Evolutionary conservation across 441 rosid species (phyloP).

Genomic region (Pelargonium citronellum): DNA sequence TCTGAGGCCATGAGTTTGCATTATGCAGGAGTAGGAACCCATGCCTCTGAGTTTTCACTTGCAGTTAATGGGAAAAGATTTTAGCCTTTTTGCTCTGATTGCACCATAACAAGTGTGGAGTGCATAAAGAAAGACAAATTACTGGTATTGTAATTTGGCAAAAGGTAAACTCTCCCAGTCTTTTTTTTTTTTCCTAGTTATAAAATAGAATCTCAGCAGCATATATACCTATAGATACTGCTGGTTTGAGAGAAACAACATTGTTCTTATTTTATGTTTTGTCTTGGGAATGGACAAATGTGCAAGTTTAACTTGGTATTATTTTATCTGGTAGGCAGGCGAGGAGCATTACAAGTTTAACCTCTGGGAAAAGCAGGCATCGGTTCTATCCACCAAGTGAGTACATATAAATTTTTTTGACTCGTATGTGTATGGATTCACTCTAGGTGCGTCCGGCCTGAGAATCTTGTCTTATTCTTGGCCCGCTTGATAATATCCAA

Average conservation of each 20-base stretch:
- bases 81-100: no score
- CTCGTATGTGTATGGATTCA: background rate
- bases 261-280: no score
- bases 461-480: conserved; percentile 1
- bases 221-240: background rate
- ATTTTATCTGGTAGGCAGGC: background rate
- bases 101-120: no score
- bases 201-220: no score
- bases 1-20: background rate
- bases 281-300: background rate
- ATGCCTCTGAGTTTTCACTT: conserved; percentile 4
- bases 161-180: no score
- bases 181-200: no score
- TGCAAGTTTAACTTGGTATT: background rate
- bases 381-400: conserved; percentile 10
- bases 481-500: conserved; percentile 12
- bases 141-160: no score
- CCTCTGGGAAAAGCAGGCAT: background rate
- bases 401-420: background rate
- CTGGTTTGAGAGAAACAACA: no score
- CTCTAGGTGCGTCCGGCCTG: conserved; percentile 17
- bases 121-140: no score
- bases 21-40: conserved; percentile 6
- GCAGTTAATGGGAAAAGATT: no score
- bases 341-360: background rate